Conservation (phyloP, 2,329 filamentous ascomycete species). For the Trichoderma aggressivum region DNA sequence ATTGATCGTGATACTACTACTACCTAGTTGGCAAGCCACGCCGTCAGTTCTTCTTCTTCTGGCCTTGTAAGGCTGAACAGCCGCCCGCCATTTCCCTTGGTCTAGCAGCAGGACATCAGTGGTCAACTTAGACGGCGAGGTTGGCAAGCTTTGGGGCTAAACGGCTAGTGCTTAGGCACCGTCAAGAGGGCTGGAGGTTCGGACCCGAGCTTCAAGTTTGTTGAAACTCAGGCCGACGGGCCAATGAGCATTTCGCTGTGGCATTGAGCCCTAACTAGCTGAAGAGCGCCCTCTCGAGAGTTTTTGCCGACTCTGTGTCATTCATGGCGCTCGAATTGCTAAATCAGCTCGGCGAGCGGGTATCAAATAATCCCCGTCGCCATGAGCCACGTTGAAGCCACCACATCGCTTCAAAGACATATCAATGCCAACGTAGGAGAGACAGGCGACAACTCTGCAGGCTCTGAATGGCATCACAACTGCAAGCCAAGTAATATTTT, state of each 20-base stretch:
- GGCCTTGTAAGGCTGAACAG: constrained; percentile 15
- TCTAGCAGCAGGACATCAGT: background rate
- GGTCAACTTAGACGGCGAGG: background rate
- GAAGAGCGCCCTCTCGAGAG: background rate
- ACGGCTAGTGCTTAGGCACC: constrained; percentile 9
- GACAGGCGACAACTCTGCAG: background rate
- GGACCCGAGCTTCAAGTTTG: background rate
- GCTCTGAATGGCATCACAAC: background rate
- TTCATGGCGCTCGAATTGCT: background rate
- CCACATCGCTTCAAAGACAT: background rate
- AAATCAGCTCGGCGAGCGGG: background rate
- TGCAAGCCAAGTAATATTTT: background rate
- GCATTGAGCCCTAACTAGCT: background rate
- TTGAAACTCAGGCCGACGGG: background rate
- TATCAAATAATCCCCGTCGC: background rate
- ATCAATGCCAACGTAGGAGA: background rate
- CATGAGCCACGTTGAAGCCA: background rate
- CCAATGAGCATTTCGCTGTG: background rate
- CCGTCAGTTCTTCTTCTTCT: background rate
- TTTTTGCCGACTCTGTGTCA: background rate
- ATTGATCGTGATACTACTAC: background rate
- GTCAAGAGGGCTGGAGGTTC: background rate
- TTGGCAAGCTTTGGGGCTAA: constrained; percentile 7
- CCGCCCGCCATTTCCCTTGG: background rate
- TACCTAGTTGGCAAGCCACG: background rate